Evolutionary conservation across 1,284 basidiomycete genomes (phyloP).

Genomic region (Tylopilus sp.): DNA sequence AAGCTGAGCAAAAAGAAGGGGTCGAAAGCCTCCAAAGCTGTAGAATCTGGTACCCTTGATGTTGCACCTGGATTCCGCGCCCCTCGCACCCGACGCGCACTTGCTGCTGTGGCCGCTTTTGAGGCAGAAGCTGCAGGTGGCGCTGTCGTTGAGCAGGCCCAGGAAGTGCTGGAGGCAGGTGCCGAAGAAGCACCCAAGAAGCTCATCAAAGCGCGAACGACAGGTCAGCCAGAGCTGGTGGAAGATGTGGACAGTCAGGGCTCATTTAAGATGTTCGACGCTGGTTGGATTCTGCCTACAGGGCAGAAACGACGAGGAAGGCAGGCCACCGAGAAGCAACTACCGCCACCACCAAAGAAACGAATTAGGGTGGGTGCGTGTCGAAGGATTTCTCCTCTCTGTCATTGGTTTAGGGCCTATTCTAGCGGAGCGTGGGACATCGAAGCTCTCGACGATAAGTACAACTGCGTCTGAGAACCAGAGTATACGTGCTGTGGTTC

Average conservation of each 20-base stretch:
- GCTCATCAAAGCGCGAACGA: slow-evolving; percentile 13
- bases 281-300: slow-evolving; percentile 85
- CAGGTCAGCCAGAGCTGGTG: slow-evolving; percentile 44
- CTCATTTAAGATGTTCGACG: slow-evolving; percentile 81
- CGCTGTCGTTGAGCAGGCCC: slow-evolving; percentile 3
- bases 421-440: slow-evolving; percentile 40
- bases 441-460: slow-evolving; percentile 49
- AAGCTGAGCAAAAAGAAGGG: slow-evolving; percentile 36
- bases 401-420: background rate
- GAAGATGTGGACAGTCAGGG: slow-evolving; percentile 67
- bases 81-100: slow-evolving; percentile 43
- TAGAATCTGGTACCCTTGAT: slow-evolving; percentile 33
- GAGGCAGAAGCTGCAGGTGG: slow-evolving; percentile 39
- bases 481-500: slow-evolving; percentile 29
- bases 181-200: slow-evolving; percentile 20
- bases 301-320: slow-evolving; percentile 62
- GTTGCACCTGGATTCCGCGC: slow-evolving; percentile 43
- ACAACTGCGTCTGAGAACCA: slow-evolving; percentile 50
- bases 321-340: slow-evolving; percentile 40
- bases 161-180: slow-evolving; percentile 8
- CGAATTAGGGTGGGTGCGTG: slow-evolving; percentile 48
- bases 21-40: slow-evolving; percentile 28
- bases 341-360: slow-evolving; percentile 47
- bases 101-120: slow-evolving; percentile 40
- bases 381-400: background rate